These are phyloP conservation scores for Botryotinia globosa DNA, from an alignment of 2,329 filamentous ascomycete species.

Conservation along the genomic window DNA sequence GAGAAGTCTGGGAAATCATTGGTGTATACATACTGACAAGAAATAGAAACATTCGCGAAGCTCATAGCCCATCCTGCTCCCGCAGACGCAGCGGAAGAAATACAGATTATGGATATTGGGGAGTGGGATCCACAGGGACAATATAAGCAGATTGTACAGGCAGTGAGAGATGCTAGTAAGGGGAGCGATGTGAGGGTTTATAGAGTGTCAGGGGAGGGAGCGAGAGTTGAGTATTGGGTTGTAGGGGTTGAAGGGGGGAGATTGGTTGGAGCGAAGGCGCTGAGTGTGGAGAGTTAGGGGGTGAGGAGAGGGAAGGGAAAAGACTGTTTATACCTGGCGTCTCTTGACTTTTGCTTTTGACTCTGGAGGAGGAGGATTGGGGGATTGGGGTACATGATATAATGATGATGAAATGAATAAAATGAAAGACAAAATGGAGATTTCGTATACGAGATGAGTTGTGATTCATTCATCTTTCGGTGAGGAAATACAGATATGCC, in stretches of 20 bases:
- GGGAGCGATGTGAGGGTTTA: slow-evolving; percentile 74
- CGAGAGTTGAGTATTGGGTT: slow-evolving; percentile 76
- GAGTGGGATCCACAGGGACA: slow-evolving; percentile 72
- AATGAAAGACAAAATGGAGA: background rate
- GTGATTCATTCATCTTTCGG: background rate
- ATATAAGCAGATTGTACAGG: slow-evolving; percentile 67
- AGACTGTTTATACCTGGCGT: slow-evolving; percentile 5
- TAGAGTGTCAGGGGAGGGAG: slow-evolving; percentile 58
- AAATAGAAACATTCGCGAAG: slow-evolving; percentile 64
- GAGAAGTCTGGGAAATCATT: background rate
- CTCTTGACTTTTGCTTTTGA: background rate
- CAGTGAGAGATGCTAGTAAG: slow-evolving; percentile 59
- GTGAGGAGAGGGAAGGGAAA: background rate
- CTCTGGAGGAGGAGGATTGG: background rate
- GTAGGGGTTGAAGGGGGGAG: slow-evolving; percentile 57
- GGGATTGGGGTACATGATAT: background rate
- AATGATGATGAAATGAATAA: background rate
- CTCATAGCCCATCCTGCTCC: slow-evolving; percentile 60
- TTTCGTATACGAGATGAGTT: background rate
- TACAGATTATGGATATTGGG: slow-evolving; percentile 64
- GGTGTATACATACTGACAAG: background rate
- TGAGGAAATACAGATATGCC: background rate
- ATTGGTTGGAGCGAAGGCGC: slow-evolving; percentile 14
- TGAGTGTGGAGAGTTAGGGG: slow-evolving; percentile 18
- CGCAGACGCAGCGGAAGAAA: slow-evolving; percentile 46